Conservation (phyloP, 176 grass and related monocot genomes). For the Dactylis glomerata region DNA sequence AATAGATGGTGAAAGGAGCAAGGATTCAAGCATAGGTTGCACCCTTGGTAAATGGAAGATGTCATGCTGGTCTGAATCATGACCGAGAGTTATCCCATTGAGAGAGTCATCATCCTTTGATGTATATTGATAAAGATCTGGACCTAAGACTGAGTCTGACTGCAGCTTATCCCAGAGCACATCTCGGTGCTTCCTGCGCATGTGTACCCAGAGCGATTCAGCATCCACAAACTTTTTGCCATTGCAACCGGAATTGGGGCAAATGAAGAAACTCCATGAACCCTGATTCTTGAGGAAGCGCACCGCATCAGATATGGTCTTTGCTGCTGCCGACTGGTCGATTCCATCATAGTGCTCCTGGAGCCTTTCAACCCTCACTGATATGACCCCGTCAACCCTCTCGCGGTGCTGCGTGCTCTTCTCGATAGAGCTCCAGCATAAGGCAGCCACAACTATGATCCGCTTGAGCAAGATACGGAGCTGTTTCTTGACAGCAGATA, state of each 20-base stretch:
- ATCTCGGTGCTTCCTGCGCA: neutral
- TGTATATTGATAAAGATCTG: neutral
- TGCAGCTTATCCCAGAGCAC: neutral
- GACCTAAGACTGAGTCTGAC: neutral
- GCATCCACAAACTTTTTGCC: neutral
- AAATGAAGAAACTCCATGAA: constrained; percentile 3
- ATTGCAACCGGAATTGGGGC: neutral
- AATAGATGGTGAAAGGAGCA: neutral
- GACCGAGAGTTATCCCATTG: neutral
- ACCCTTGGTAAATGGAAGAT: neutral
- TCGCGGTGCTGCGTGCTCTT: neutral
- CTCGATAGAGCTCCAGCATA: neutral
- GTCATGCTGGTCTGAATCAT: constrained; percentile 1
- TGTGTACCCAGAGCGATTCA: neutral
- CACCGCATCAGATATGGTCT: neutral
- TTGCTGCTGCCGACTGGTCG: neutral
- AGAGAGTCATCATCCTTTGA: neutral
- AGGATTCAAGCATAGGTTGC: neutral
- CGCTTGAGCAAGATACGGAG: neutral
- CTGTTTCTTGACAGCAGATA: neutral
- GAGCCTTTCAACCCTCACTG: neutral
- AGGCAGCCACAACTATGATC: neutral
- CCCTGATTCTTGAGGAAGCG: neutral
- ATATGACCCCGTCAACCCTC: neutral
- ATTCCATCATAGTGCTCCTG: neutral